These are phyloP conservation scores for Ceraceosorus guamensis DNA, from an alignment of 1,284 basidiomycete genomes.

Conservation along the genomic window DNA sequence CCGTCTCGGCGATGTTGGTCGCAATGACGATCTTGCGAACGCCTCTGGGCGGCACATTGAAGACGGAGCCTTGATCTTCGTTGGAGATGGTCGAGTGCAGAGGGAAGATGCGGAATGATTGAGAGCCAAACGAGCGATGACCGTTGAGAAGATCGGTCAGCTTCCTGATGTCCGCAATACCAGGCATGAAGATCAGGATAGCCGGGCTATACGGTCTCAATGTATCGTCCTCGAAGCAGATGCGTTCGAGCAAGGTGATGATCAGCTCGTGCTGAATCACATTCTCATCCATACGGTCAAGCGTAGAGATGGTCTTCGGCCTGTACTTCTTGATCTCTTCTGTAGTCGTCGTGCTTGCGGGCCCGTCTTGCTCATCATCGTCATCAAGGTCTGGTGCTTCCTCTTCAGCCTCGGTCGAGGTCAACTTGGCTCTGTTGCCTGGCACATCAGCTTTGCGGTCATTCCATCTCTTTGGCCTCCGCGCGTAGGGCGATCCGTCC, in stretches of 20 bases:
- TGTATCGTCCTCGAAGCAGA: conserved; percentile 65
- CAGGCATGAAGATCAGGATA: conserved; percentile 87
- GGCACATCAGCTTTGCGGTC: conserved; percentile 28
- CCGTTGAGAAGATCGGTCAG: conserved; percentile 73
- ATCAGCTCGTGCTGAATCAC: conserved; percentile 61
- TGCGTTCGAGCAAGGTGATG: conserved; percentile 69
- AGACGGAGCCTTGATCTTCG: conserved; percentile 82
- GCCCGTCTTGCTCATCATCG: conserved; percentile 57
- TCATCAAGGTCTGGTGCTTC: conserved; percentile 68
- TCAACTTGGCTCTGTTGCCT: conserved; percentile 58
- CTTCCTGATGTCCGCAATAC: conserved; percentile 72
- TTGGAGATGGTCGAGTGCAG: conserved; percentile 68
- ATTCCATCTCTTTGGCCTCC: conserved; percentile 12
- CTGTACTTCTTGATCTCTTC: conserved; percentile 59
- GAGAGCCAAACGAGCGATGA: conserved; percentile 67
- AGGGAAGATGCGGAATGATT: conserved; percentile 71
- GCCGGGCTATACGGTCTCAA: conserved; percentile 67
- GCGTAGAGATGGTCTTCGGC: conserved; percentile 64
- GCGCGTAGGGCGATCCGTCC: conserved; percentile 71
- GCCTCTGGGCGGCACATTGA: conserved; percentile 72
- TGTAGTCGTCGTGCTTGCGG: conserved; percentile 50
- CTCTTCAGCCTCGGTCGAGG: conserved; percentile 59
- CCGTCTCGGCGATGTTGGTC: conserved; percentile 74
- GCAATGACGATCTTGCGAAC: conserved; percentile 81
- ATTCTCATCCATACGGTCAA: conserved; percentile 82